Evolutionary conservation across 2,329 filamentous ascomycete genomes (phyloP), one percentile per base, ranked within the genome.

Genomic region (Metarhizium guizhouense): DNA sequence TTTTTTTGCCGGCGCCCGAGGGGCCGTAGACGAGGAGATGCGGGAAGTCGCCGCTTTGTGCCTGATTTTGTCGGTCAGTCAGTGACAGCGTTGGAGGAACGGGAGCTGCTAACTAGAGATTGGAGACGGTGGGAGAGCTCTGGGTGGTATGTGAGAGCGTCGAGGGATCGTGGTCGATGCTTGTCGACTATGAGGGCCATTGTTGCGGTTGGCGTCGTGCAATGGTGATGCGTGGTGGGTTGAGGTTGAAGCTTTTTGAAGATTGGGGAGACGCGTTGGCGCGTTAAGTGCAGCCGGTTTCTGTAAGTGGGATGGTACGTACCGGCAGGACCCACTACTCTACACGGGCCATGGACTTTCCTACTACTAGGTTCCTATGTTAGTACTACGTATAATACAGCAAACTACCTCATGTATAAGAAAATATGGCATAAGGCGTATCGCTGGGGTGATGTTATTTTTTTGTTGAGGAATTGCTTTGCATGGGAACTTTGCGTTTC

Each of bases 1-100:
- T 99, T 74, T 99, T 99, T 73, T 99, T 99, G 62, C 94, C 94
- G 5, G 94, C 94, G 38, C 94, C 94, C 0, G 93, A 96, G 1
- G 94, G 94, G 0, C 94, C 94, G 69, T 97, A 99, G 61, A 99
- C 89, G 59, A 99, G 88, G 50, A 99, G 85, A 74, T 99, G 95
- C 52, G 94, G 94, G 69, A 99, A 99, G 71, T 99, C 95, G 64
- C 93, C 91, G 73, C 88, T 95, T 82, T 95, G 90, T 54, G 94
- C 94, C 92, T 96, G 63, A 1, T 45, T 45, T 18, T 45, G 18
- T 20, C 6, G n/a, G 42, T 45, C 58, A 54, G n/a, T 20, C 6
- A 20, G 8, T 20, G n/a, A 48, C 20, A 14, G 30, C 20, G n/a
- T 42, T 47, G 18, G 51, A 11, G 32, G 20, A n/a, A 11, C 25